Percentiles rank a stretch among this genome's conserved stretches.
These are phyloP conservation scores for Lichtheimia hyalospora DNA, from an alignment of 371 early-diverging fungal species.

Conservation along the genomic window DNA sequence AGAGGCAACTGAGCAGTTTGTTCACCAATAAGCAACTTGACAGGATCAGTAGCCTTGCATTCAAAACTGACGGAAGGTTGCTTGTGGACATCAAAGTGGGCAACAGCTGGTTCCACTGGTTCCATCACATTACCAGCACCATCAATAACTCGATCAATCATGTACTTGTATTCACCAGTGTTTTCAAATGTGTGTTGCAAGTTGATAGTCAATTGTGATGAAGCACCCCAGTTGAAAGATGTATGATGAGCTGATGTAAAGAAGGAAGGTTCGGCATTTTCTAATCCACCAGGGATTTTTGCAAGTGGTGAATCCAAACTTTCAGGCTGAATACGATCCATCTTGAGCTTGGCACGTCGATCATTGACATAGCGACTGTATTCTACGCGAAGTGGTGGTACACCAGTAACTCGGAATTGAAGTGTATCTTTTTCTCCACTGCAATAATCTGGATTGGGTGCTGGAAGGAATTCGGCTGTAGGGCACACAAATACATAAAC, in stretches of 20 bases:
- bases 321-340: conserved; percentile 47
- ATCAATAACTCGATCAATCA: conserved; percentile 31
- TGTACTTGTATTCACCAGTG: conserved; percentile 25
- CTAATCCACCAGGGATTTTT: conserved; percentile 16
- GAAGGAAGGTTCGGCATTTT: conserved; percentile 23
- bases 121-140: conserved; percentile 45
- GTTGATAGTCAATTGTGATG: conserved; percentile 23
- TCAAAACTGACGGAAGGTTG: conserved; percentile 37
- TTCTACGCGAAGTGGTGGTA: conserved; percentile 41
- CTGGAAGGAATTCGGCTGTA: conserved; percentile 27
- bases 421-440: conserved; percentile 34
- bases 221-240: conserved; percentile 36
- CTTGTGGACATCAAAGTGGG: conserved; percentile 29
- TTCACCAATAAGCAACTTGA: conserved; percentile 35
- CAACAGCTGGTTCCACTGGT: conserved; percentile 3
- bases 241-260: conserved; percentile 17
- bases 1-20: conserved; percentile 30
- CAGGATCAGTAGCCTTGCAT: conserved; percentile 36
- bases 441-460: conserved; percentile 26
- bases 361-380: conserved; percentile 23
- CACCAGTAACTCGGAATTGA: conserved; percentile 36
- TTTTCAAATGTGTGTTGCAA: conserved; percentile 30
- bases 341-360: conserved; percentile 13
- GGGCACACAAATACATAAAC: conserved; percentile 48
- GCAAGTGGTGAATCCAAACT: conserved; percentile 32